Evolutionary conservation across 2,329 filamentous ascomycete genomes (phyloP), one percentile per base, ranked within the genome.

Genomic region (Fusarium dlaminii): DNA sequence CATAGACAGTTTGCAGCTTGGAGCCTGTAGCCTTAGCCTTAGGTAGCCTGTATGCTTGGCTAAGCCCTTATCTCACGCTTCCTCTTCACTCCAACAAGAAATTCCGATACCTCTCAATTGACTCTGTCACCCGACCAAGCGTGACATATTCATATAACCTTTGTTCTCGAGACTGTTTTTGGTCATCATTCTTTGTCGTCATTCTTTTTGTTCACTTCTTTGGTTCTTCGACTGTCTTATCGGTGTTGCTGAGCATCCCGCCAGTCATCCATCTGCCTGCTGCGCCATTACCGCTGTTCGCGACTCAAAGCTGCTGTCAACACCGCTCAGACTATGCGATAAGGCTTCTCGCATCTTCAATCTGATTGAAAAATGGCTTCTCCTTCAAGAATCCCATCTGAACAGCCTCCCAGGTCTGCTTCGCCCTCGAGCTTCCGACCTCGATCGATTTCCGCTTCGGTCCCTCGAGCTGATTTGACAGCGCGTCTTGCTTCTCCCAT

Each of bases 401-500:
- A 80, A 72, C 82, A 74, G 80, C 81, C 68, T 79, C 83, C 70
- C 75, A 84, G 79, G 63, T 83, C 87, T 8, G 86, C 86, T 4
- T 89, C 89, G 36, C 85, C 87, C 11, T 80, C 83, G 43, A 86
- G 87, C 18, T 80, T 83, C 52, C 84, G 83, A 42, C 79, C 84
- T 66, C 85, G 86, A 42, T 86, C 83, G 17, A 85, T 84, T 70
- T 85, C 86, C 65, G 85, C 86, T 56, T 89, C 89, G 14, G 79
- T 88, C 32, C 88, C 88, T 48, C 87, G 90, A 80, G 88, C 87
- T 58, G 86, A 90, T 71, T 84, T 88, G 54, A 92, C 88, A 58
- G 90, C 90, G 65, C 87, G 90, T 72, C 85, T 92, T 60, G 89
- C 89, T 51, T 89, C 88, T 34, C 90, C 89, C 37, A 83, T 90